These are phyloP conservation scores for Angomonas ambiguus DNA, from an alignment of 208 protist genomes.

Conservation along the genomic window DNA sequence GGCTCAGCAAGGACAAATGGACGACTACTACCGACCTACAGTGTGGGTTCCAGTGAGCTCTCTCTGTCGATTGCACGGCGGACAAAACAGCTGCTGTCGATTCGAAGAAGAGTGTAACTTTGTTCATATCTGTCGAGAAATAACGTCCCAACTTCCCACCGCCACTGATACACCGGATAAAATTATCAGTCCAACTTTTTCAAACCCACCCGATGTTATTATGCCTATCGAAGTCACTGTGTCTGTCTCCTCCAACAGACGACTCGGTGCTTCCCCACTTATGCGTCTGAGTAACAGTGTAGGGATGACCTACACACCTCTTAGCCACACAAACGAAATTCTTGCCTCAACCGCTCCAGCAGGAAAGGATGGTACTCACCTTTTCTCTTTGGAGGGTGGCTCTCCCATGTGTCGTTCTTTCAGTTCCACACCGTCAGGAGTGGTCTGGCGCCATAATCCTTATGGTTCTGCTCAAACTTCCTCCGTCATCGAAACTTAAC, in stretches of 20 bases:
- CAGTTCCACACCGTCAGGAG: slow-evolving; percentile 51
- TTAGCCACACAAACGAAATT: slow-evolving; percentile 18
- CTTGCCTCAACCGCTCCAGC: slow-evolving; percentile 33
- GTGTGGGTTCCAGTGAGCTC: slow-evolving; percentile 49
- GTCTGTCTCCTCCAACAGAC: background rate
- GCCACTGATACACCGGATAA: background rate
- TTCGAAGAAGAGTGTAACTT: slow-evolving; percentile 82
- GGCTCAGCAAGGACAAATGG: slow-evolving; percentile 19
- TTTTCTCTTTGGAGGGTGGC: slow-evolving; percentile 36
- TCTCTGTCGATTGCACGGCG: slow-evolving; percentile 66
- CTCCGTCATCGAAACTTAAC: slow-evolving; percentile 63
- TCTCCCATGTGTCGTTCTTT: slow-evolving; percentile 39
- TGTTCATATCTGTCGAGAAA: slow-evolving; percentile 72
- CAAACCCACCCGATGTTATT: background rate
- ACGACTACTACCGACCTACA: background rate
- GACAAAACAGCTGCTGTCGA: slow-evolving; percentile 60
- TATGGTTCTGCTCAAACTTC: slow-evolving; percentile 57
- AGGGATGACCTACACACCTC: slow-evolving; percentile 25
- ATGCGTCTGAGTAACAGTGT: slow-evolving; percentile 38
- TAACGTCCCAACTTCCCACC: background rate
- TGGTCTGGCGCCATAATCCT: slow-evolving; percentile 82
- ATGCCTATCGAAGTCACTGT: background rate
- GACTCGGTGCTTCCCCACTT: slow-evolving; percentile 18
- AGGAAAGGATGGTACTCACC: slow-evolving; percentile 23
- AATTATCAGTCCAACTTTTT: background rate